Evolutionary conservation across 805 yeast species (phyloP).

Genomic region (Phaffomyces thermotolerans): DNA sequence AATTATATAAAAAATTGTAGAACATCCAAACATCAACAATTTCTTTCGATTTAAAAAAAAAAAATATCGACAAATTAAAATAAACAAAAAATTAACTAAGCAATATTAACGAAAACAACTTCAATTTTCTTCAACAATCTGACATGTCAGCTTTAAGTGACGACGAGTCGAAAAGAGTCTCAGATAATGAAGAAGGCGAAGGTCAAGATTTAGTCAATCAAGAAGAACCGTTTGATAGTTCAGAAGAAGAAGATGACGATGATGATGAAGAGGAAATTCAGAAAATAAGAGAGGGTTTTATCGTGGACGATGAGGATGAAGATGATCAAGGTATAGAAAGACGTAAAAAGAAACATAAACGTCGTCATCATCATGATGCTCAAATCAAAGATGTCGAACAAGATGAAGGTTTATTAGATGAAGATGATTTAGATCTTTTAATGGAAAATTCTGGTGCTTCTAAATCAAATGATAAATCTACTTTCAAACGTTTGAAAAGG

Average conservation of each 20-base stretch:
- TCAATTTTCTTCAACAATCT: neutral
- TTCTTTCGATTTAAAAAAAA: too few relatives aligned
- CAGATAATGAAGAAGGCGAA: conserved; percentile 29
- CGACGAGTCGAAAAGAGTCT: conserved; percentile 12
- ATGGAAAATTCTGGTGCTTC: conserved; percentile 84
- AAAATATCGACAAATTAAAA: too few relatives aligned
- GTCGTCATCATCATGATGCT: conserved; percentile 26
- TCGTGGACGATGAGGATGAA: conserved; percentile 84
- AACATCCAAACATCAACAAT: too few relatives aligned
- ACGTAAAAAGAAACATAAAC: conserved; percentile 32
- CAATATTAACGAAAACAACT: neutral
- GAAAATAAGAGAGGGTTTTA: conserved; percentile 82
- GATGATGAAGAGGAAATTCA: conserved; percentile 87
- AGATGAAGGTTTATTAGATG: conserved; percentile 72
- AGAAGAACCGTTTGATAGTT: conserved; percentile 49
- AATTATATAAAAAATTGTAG: too few relatives aligned
- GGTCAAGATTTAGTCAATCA: conserved; percentile 33
- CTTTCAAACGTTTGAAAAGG: conserved; percentile 75
- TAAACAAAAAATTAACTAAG: neutral
- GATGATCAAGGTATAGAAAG: conserved; percentile 31
- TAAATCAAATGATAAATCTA: conserved; percentile 14
- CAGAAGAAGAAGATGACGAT: conserved; percentile 88
- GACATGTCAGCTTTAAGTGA: conserved; percentile 18
- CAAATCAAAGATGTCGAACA: conserved; percentile 24
- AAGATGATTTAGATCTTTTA: conserved; percentile 88